A percentile compares a stretch with the other conserved stretches of the same genome.
phyloP scores from a whole-genome alignment of 306 rosid species.

The Sphenostylis stenocarpa region DNA sequence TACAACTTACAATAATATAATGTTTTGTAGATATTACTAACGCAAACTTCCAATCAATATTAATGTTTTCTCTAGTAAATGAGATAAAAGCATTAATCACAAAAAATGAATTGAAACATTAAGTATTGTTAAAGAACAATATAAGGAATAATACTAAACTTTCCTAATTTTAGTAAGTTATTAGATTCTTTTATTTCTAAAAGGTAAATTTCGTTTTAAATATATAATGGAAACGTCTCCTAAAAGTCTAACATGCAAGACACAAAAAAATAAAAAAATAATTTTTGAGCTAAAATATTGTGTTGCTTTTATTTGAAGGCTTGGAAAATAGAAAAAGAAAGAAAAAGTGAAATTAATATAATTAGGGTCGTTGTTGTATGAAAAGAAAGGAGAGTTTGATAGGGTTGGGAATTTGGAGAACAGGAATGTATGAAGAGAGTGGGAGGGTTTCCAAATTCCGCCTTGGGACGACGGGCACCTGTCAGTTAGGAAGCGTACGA shows the following conservation, averaged over 20 bases:
- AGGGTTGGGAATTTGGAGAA: conserved; percentile 63
- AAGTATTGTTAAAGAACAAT: not conserved
- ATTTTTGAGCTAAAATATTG: not conserved
- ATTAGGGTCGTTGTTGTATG: conserved; percentile 33
- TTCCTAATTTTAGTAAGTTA: not conserved
- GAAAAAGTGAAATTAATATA: not conserved
- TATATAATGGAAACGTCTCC: not conserved
- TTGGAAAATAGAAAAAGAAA: not conserved
- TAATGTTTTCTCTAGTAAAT: not conserved
- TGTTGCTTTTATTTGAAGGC: not conserved
- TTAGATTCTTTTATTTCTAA: not conserved
- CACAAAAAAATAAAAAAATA: not conserved
- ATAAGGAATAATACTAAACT: not conserved
- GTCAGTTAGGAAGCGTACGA: conserved; percentile 53
- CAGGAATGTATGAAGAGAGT: conserved; percentile 40
- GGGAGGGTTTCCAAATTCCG: conserved; percentile 44
- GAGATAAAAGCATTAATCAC: not conserved
- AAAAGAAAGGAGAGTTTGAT: conserved; percentile 33
- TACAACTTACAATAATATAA: not conserved
- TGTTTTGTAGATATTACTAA: not conserved
- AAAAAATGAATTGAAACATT: not conserved
- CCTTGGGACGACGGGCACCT: conserved; percentile 58
- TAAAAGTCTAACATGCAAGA: not conserved
- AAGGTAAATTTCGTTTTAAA: not conserved
- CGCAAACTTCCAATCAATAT: not conserved